phyloP scores from a whole-genome alignment of 192 early-diverging fungal species.

The Coemansia sp. region DNA sequence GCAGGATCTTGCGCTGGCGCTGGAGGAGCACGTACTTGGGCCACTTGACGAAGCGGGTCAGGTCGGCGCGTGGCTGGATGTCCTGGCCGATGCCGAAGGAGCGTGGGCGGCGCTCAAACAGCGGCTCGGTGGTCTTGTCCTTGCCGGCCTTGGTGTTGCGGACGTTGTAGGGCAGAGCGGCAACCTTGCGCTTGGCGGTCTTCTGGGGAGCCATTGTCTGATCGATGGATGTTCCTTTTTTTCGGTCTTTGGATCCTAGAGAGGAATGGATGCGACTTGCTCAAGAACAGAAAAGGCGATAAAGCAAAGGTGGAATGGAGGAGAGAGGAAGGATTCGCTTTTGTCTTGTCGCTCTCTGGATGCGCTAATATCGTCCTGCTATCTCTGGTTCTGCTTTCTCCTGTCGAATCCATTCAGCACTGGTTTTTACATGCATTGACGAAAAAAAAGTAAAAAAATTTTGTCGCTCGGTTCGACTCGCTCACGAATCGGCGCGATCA shows the following conservation, averaged over 20 bases:
- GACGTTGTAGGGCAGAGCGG: constrained; percentile 80
- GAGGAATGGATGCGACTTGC: constrained; percentile 39
- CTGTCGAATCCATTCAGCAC: constrained; percentile 1
- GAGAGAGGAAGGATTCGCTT: constrained; percentile 21
- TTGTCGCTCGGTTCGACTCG: background rate
- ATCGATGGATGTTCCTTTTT: constrained; percentile 17
- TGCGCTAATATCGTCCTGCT: background rate
- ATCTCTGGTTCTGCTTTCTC: background rate
- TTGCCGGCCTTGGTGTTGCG: constrained; percentile 66
- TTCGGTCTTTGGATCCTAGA: constrained; percentile 1
- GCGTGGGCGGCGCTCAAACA: constrained; percentile 90
- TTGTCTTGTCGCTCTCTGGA: background rate
- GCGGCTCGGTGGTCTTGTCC: constrained; percentile 76
- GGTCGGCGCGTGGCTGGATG: constrained; percentile 93
- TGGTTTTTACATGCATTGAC: no score
- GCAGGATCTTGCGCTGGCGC: constrained; percentile 96
- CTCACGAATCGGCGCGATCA: background rate
- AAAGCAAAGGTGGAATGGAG: constrained; percentile 17
- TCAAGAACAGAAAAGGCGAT: constrained; percentile 4
- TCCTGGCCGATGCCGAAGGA: constrained; percentile 98
- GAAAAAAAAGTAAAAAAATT: background rate
- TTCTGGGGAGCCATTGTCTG: constrained; percentile 58
- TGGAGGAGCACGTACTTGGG: constrained; percentile 99
- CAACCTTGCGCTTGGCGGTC: constrained; percentile 85
- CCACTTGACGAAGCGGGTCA: constrained; percentile 98